Evolutionary conservation across 2,329 filamentous ascomycete genomes (phyloP).

Genomic region (Neofusicoccum sp.): DNA sequence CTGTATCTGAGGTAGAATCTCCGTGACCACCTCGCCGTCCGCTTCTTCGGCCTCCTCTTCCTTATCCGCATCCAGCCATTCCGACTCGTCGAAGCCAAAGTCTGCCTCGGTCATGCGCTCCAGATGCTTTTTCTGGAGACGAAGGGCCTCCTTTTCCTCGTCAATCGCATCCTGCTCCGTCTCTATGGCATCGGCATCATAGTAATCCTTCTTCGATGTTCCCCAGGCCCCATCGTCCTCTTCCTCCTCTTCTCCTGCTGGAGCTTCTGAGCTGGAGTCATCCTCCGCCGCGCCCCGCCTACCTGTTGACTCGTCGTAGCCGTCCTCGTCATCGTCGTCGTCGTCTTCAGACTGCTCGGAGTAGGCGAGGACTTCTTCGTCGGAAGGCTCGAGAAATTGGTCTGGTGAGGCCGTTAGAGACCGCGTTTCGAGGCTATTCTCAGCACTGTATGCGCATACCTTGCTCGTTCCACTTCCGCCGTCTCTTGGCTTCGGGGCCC

Average conservation of each 20-base stretch:
- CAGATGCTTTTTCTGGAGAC: conserved; percentile 88
- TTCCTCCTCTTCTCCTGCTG: conserved; percentile 58
- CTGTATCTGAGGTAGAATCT: conserved; percentile 82
- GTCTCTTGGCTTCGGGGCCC: conserved; percentile 74
- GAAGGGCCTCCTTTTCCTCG: conserved; percentile 87
- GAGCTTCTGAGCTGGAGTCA: conserved; percentile 36
- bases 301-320: conserved; percentile 41
- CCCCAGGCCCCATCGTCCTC: conserved; percentile 78
- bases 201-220: conserved; percentile 85
- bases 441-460: conserved; percentile 41
- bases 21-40: conserved; percentile 67
- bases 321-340: conserved; percentile 40
- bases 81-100: conserved; percentile 88
- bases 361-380: conserved; percentile 65
- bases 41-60: conserved; percentile 47
- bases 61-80: conserved; percentile 70
- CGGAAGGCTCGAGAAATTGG: conserved; percentile 59
- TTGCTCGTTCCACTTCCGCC: conserved; percentile 70
- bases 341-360: conserved; percentile 53
- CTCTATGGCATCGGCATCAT: conserved; percentile 79
- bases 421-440: conserved; percentile 19
- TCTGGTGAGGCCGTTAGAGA: conserved; percentile 43
- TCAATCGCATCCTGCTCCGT: conserved; percentile 77
- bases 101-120: conserved; percentile 88
- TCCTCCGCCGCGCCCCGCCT: conserved; percentile 28